Evolutionary conservation across 306 rosid genomes (phyloP), one percentile per base, ranked within the genome.

Genomic region (Acacia acuminata): DNA sequence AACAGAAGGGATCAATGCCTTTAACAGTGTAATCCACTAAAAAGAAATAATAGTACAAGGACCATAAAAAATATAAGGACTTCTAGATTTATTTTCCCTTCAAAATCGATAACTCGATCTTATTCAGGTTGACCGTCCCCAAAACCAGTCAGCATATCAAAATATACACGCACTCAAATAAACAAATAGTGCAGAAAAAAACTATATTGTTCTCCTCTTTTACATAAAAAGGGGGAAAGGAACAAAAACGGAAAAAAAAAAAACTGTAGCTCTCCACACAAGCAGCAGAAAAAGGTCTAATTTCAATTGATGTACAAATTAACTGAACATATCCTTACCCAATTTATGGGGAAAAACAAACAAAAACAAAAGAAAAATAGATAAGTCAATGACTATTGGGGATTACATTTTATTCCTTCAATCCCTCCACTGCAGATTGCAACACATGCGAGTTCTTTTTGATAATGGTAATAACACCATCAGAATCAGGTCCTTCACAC

Each of bases 401-500:
- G 7, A 36, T 68, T 68, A 10, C 73, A 40, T 19, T 20, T 8
- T 69, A 38, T 38, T 9, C 17, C 25, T 4, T 20, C 51, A n/a
- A 14, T 19, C 19, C 10, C 12, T 40, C 43, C 4, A 1, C 20
- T 22, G 14, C n/a, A n/a, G 24, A 42, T n/a, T 0, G 53, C 11
- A 30, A 34, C 30, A 53, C 66, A 55, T 11, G 34, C 55, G 11
- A 53, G 50, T 19, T 75, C 67, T 34, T 75, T 12, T 12, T 13
- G 12, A 4, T 10, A 75, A 43, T 24, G 32, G 4, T 2, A 34
- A 53, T 20, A 53, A 25, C 68, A 75, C 27, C 53, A 64, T 67
- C 77, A 56, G 42, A 40, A 77, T 76, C 73, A 69, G 42, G 30
- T 34, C n/a, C 78, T 20, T 19, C 82, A 22, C 56, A 36, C 67